Evolutionary conservation across 208 protist genomes (phyloP).

Genomic region (Eutreptiella sp.): DNA sequence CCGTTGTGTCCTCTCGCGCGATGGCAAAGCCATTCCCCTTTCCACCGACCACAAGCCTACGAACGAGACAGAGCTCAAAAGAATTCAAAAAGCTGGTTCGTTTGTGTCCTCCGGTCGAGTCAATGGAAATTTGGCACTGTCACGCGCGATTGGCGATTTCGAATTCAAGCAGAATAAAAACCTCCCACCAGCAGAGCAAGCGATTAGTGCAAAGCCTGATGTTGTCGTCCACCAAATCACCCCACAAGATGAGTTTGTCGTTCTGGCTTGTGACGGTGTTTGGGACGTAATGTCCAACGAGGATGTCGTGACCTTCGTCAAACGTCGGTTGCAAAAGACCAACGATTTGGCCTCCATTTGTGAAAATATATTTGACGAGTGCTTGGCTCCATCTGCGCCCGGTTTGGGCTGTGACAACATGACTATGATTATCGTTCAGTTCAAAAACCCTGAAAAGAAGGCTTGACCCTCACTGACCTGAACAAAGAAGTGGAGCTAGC

Average conservation of each 20-base stretch:
- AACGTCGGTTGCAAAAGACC: slow-evolving; percentile 52
- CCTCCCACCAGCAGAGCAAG: slow-evolving; percentile 75
- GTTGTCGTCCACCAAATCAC: slow-evolving; percentile 56
- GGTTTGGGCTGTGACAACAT: slow-evolving; percentile 26
- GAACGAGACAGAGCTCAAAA: slow-evolving; percentile 55
- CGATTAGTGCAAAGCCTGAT: slow-evolving; percentile 64
- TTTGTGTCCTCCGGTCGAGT: slow-evolving; percentile 82
- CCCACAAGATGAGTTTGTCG: slow-evolving; percentile 72
- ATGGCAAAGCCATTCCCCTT: slow-evolving; percentile 72
- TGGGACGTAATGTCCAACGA: slow-evolving; percentile 85
- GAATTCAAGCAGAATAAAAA: slow-evolving; percentile 75
- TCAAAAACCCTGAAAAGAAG: no score
- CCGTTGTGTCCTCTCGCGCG: slow-evolving; percentile 68
- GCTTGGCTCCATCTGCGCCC: slow-evolving; percentile 42
- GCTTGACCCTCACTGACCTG: no score
- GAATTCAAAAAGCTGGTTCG: slow-evolving; percentile 78
- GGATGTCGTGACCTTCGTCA: slow-evolving; percentile 73
- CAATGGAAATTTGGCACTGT: slow-evolving; percentile 87
- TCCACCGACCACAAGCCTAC: slow-evolving; percentile 87
- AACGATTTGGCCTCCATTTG: slow-evolving; percentile 44
- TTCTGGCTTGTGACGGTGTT: slow-evolving; percentile 83
- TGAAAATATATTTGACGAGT: slow-evolving; percentile 45
- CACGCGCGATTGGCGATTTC: slow-evolving; percentile 86
- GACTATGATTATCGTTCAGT: slow-evolving; percentile 8
- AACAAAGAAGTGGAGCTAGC: no score